Base-by-base conservation (phyloP, 2,329 filamentous ascomycete species). In the Rutstroemia sydowiana region DNA sequence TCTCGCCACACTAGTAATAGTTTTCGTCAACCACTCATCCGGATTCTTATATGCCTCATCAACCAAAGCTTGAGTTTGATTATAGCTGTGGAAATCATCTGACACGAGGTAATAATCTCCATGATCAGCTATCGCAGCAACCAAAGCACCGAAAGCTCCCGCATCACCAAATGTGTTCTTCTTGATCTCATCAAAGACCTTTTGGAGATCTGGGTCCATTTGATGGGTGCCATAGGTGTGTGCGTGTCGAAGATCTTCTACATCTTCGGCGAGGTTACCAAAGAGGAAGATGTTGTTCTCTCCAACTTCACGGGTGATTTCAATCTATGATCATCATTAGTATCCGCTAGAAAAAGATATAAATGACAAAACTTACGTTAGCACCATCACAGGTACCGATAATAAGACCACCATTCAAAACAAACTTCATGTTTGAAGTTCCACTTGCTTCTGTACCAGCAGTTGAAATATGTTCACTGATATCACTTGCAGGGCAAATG, bases 361-460 rank as follows among this genome's bases (percentile, higher is more conserved):
- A 11, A 11, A 31, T 26, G 13, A 23, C 28, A 11, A 39, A 11
- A 75, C 85, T 77, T 77, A 93, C 89, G 66, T 98, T 98, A 57
- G 93, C 93, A 66, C 93, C 93, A 65, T 98, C 93, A 67, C 92
- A 96, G 18, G 93, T 98, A 62, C 93, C 93, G 62, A 98, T 98
- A 65, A 98, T 95, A 56, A 98, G 76, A 58, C 93, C 93, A 58
- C 93, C 93, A 64, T 97, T 98, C 65, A 98, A 78, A 13, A 96
- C 93, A 69, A 98, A 98, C 72, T 98, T 98, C 93, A 98, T 98
- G 81, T 98, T 98, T 65, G 88, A 95, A 11, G 90, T 95, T 57
- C 92, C 92, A 58, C 79, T 84, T 18, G 81, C 81, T 77, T 98
- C 93, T 1, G 93, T 98, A 45, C 93, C 93, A 34, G 93, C 93